A percentile compares a stretch with the other conserved stretches of the same genome.
phyloP scores from a whole-genome alignment of 495 filamentous ascomycete genomes.

The Talaromyces nanjingensis region DNA sequence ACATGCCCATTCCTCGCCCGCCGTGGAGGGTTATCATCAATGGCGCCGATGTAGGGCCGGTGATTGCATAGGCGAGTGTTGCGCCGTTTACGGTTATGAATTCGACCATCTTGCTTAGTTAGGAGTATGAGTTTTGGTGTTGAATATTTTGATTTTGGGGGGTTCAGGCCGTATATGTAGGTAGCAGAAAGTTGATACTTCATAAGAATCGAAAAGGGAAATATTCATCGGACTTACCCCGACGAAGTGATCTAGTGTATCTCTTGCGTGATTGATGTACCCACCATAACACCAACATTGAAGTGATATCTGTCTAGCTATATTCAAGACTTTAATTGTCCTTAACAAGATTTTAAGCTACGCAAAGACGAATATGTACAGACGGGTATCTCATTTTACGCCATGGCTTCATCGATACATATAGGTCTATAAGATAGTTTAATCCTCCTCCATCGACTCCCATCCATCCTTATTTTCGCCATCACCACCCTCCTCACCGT shows the following conservation, averaged over 20 bases:
- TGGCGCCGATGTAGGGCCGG: not conserved
- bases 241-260: not conserved
- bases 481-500: slow-evolving; percentile 52
- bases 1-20: not conserved
- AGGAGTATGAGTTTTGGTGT: no score
- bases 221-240: not conserved
- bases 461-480: slow-evolving; percentile 55
- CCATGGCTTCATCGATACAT: not conserved
- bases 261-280: not conserved
- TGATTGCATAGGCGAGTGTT: not conserved
- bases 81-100: not conserved
- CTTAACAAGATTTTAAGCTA: no score
- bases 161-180: no score
- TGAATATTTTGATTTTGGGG: no score
- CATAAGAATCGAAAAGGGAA: not conserved
- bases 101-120: not conserved
- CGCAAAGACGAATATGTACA: no score
- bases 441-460: slow-evolving; percentile 91
- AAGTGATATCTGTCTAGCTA: not conserved
- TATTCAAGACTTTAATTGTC: not conserved
- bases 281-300: no score
- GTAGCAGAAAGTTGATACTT: not conserved
- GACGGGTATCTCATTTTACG: slow-evolving; percentile 5
- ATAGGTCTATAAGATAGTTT: not conserved
- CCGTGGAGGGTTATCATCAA: not conserved